Percentiles rank a stretch among this genome's conserved stretches.
Evolutionary conservation across 306 rosid genomes (phyloP).

Genomic region (Macrotyloma uniflorum): DNA sequence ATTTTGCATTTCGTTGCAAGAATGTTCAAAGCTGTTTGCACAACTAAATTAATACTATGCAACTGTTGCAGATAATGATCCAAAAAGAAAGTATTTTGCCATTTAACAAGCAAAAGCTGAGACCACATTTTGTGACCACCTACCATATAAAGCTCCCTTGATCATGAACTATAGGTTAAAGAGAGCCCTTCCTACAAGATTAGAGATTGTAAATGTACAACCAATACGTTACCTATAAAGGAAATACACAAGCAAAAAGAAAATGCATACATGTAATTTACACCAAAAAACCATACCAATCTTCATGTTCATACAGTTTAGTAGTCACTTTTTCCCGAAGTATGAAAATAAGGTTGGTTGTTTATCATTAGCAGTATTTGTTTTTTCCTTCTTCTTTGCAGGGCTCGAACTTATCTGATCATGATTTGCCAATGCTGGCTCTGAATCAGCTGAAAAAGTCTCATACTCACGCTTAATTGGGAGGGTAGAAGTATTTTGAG

Average conservation of each 20-base stretch:
- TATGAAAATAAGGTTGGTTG: conserved; percentile 70
- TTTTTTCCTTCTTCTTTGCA: conserved; percentile 59
- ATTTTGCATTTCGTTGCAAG: neutral
- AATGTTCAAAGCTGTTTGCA: neutral
- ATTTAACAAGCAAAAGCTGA: neutral
- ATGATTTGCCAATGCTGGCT: conserved; percentile 35
- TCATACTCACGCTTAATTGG: conserved; percentile 62
- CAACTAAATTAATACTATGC: neutral
- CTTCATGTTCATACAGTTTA: neutral
- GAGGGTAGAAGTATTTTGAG: conserved; percentile 38
- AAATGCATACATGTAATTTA: conserved; percentile 26
- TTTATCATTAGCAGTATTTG: conserved; percentile 56
- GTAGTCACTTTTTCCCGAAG: conserved; percentile 63
- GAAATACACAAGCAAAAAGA: conserved; percentile 27
- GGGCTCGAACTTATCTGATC: conserved; percentile 48
- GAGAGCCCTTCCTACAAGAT: conserved; percentile 10
- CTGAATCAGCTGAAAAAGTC: conserved; percentile 49
- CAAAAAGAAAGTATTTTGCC: neutral
- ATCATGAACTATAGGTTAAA: conserved; percentile 16
- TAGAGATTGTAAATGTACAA: neutral
- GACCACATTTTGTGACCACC: conserved; percentile 21
- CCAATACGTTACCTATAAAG: neutral
- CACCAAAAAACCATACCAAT: conserved; percentile 30
- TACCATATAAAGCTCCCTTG: neutral
- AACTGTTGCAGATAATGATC: neutral